Percentiles rank a stretch among this genome's conserved stretches.
Conservation (phyloP, 1,284 basidiomycete genomes). For the Puccinia triticina region DNA sequence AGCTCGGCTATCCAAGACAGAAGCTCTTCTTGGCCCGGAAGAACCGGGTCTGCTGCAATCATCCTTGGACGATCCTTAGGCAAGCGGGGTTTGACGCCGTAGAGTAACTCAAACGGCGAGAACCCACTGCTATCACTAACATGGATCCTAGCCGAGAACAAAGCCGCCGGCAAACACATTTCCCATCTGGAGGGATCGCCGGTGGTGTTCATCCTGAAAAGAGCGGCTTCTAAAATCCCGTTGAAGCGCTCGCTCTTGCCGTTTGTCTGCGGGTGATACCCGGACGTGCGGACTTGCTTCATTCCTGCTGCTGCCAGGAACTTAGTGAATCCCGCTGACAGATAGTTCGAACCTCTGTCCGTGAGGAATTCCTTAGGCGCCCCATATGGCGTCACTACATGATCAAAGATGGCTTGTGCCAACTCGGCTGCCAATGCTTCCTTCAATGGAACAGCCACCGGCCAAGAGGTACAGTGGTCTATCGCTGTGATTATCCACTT, state of each 20-base stretch:
- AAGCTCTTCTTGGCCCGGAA: too few relatives aligned
- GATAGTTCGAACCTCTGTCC: background rate
- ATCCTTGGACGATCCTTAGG: too few relatives aligned
- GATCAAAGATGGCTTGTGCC: background rate
- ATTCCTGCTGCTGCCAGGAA: background rate
- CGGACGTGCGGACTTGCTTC: background rate
- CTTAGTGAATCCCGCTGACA: background rate
- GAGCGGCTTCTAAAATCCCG: background rate
- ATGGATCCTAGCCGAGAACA: background rate
- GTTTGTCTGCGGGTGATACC: conserved; percentile 14
- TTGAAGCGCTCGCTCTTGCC: background rate
- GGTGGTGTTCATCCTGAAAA: background rate
- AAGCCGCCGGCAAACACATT: conserved; percentile 1
- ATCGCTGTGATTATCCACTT: background rate
- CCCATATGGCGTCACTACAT: background rate
- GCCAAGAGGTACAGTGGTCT: conserved; percentile 14
- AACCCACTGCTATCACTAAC: too few relatives aligned
- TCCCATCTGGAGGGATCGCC: background rate
- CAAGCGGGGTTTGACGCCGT: too few relatives aligned
- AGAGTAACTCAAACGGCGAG: too few relatives aligned
- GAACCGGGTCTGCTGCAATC: too few relatives aligned
- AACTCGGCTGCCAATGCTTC: background rate
- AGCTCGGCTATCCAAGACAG: too few relatives aligned
- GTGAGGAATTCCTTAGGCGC: background rate
- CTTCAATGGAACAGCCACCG: conserved; percentile 4